Evolutionary conservation across 1,284 basidiomycete species (phyloP).

Genomic region (Volvariella volvacea): DNA sequence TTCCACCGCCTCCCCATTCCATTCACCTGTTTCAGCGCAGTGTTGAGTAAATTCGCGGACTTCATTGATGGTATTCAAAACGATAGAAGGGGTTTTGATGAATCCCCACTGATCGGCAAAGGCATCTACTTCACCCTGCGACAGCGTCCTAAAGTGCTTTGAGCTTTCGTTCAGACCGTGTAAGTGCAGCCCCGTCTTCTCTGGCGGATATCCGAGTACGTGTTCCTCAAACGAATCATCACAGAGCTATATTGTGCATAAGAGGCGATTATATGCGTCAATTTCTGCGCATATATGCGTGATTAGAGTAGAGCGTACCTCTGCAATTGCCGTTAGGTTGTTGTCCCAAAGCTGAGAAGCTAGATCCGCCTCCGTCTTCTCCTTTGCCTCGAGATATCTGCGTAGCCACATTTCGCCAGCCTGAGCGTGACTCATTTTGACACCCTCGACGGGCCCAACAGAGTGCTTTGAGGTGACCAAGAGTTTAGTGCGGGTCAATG

Average conservation of each 20-base stretch:
- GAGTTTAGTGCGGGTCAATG: constrained; percentile 71
- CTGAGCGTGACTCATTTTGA: constrained; percentile 59
- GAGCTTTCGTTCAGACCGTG: constrained; percentile 85
- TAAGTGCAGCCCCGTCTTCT: constrained; percentile 88
- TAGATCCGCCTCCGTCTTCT: constrained; percentile 69
- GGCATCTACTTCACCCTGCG: constrained; percentile 61
- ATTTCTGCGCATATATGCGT: background rate
- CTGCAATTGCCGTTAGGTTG: constrained; percentile 87
- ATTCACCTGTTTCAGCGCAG: constrained; percentile 63
- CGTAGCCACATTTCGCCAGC: constrained; percentile 82
- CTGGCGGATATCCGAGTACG: constrained; percentile 77
- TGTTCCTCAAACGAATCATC: constrained; percentile 99
- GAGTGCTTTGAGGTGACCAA: constrained; percentile 93
- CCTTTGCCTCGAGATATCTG: constrained; percentile 59
- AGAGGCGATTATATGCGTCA: background rate
- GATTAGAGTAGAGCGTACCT: constrained; percentile 43
- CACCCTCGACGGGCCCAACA: constrained; percentile 45
- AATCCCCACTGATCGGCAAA: constrained; percentile 93
- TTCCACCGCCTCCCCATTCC: constrained; percentile 86
- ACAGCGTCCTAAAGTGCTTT: constrained; percentile 69
- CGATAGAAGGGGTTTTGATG: constrained; percentile 68
- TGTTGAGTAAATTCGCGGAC: constrained; percentile 73
- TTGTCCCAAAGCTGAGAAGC: constrained; percentile 75
- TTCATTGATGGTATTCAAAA: constrained; percentile 55
- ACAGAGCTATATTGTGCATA: constrained; percentile 63